phyloP scores from a whole-genome alignment of 352 stramenopile genomes.

The Phytopythium oedochilum region DNA sequence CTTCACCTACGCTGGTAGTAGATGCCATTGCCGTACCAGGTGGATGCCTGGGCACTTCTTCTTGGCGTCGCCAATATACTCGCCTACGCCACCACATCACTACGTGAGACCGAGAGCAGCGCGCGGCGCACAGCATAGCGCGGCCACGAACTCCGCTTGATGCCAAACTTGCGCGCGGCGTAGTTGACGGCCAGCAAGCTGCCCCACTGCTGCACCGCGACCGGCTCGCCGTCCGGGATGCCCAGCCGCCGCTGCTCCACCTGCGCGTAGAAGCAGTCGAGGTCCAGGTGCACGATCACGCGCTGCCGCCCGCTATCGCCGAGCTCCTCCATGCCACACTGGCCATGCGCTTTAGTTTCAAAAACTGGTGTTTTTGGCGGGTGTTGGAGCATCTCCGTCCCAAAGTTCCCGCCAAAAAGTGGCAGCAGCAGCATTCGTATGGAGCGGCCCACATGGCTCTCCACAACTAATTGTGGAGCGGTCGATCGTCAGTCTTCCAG shows the following conservation, averaged over 20 bases:
- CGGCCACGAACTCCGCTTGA: constrained; percentile 47
- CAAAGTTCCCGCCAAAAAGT: background rate
- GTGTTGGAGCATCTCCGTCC: background rate
- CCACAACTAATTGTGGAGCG: background rate
- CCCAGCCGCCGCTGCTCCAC: constrained; percentile 74
- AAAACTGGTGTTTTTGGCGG: no score
- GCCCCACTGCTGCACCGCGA: constrained; percentile 85
- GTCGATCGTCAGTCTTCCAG: no score
- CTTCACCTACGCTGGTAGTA: no score
- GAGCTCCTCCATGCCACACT: background rate
- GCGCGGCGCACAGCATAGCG: no score
- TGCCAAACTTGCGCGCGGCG: constrained; percentile 62
- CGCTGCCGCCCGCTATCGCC: constrained; percentile 10
- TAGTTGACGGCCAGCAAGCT: constrained; percentile 85
- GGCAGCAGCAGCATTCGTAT: no score
- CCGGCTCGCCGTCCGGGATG: constrained; percentile 51
- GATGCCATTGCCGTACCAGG: no score
- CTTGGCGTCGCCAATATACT: constrained; percentile 43
- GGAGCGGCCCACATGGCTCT: background rate
- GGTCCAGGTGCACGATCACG: constrained; percentile 81
- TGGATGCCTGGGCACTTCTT: constrained; percentile 82
- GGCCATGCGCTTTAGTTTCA: background rate
- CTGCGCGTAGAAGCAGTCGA: constrained; percentile 88
- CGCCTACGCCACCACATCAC: constrained; percentile 23
- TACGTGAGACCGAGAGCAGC: background rate